Base-by-base conservation (phyloP, 306 rosid genomes). In the Castanea mollissima region DNA sequence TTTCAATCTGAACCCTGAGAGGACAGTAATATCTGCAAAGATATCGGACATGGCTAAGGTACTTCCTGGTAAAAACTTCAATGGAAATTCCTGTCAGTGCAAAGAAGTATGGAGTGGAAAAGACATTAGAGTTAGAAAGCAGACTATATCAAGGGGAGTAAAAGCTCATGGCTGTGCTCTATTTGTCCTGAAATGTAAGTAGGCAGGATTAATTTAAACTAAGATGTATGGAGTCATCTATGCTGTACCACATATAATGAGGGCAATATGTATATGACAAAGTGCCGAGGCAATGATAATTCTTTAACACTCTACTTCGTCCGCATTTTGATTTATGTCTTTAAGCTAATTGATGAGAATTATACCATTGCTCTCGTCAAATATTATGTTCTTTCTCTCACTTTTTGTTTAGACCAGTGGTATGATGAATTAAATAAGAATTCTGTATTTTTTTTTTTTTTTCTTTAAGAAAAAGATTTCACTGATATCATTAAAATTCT, bases 71-170 rank as follows among this genome's bases (percentile, higher is more conserved):
- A 57, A 72, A 64, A 70, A 51, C 38, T 70, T 92, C 58, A 38
- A 14, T 15, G 63, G 38, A 72, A 58, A 19, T 54, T 74, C 84
- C 15, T 93, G 98, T 59, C 62, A 73, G 75, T 79, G 88, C 76
- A 83, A 16, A 55, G 98, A 93, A 82, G 80, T 88, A 54, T 93
- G 98, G 98, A 91, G 85, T 52, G 93, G 92, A 79, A 81, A 54
- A 65, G 81, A 83, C 59, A 16, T 86, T 18, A 79, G 71, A 21
- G 73, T 82, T 25, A 83, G 79, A 65, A 44, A 71, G 11, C 79
- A 85, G 63, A 59, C 78, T 0, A 41, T 93, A 79, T 77, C 94
- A 55, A 49, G 74, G 20, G 74, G 79, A 4, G 97, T 91, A 56
- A 75, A 71, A 60, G 71, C 21, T 13, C 98, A 87, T 76, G 98